Evolutionary conservation across 306 rosid genomes (phyloP).

Genomic region (Quercus aquifolioides): DNA sequence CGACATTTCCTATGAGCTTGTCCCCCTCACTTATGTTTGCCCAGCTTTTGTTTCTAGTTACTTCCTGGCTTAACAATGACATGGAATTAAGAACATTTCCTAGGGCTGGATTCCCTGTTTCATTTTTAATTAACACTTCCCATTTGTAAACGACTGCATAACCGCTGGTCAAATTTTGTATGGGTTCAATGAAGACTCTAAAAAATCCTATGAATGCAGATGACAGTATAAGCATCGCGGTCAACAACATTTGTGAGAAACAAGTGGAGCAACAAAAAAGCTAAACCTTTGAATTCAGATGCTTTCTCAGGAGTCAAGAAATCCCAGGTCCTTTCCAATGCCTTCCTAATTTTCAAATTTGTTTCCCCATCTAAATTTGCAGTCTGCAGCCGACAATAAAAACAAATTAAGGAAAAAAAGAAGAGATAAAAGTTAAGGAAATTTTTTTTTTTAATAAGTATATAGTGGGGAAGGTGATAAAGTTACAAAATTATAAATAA

Average conservation of each 20-base stretch:
- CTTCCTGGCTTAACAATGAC: too few species aligned
- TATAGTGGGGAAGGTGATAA: too few species aligned
- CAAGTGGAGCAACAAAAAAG: slow-evolving; percentile 14
- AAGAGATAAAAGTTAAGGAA: background rate
- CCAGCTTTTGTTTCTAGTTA: background rate
- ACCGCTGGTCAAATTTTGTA: background rate
- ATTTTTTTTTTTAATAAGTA: too few species aligned
- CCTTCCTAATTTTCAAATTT: slow-evolving; percentile 89
- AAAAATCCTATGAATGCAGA: background rate
- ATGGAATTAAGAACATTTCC: background rate
- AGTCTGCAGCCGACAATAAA: slow-evolving; percentile 47
- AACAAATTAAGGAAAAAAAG: background rate
- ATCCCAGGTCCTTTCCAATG: slow-evolving; percentile 89
- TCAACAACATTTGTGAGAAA: slow-evolving; percentile 1
- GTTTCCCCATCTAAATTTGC: slow-evolving; percentile 98
- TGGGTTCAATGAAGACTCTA: background rate
- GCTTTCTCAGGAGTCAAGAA: slow-evolving; percentile 78
- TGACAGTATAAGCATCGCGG: background rate
- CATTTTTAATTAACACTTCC: background rate
- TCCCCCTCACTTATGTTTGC: background rate
- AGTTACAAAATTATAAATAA: background rate
- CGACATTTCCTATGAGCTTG: background rate
- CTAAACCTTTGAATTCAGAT: slow-evolving; percentile 78
- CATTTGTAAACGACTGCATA: background rate
- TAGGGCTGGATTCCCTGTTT: background rate